Evolutionary conservation across 108 stramenopile genomes (phyloP).

Genomic region (Conticribra guillardii): DNA sequence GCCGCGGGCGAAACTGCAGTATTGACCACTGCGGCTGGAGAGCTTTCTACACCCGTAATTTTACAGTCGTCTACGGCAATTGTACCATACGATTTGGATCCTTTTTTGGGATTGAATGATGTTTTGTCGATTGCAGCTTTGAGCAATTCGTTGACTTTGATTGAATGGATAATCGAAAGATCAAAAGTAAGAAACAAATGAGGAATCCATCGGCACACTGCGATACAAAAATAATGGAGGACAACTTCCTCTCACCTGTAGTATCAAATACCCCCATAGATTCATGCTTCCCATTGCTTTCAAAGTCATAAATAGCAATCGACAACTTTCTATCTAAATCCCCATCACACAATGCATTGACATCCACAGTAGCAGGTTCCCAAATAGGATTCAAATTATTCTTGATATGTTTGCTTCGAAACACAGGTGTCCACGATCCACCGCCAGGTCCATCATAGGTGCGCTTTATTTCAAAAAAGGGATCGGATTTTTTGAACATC

Average conservation of each 20-base stretch:
- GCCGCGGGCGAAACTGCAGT: neutral
- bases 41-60: constrained; percentile 26
- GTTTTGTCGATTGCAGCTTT: constrained; percentile 12
- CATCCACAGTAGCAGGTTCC: constrained; percentile 64
- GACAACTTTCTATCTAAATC: constrained; percentile 73
- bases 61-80: constrained; percentile 34
- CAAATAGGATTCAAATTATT: constrained; percentile 74
- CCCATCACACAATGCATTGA: constrained; percentile 80
- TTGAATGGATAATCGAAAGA: neutral
- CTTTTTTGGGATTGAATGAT: constrained; percentile 17
- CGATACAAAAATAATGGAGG: no score
- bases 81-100: constrained; percentile 24
- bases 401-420: constrained; percentile 67
- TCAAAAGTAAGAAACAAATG: neutral
- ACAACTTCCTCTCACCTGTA: constrained; percentile 45
- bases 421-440: constrained; percentile 61
- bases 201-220: no score
- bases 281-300: constrained; percentile 71
- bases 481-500: constrained; percentile 78
- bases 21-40: neutral
- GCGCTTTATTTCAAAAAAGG: constrained; percentile 70
- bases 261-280: constrained; percentile 79
- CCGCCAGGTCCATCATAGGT: constrained; percentile 55
- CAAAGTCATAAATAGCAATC: constrained; percentile 73
- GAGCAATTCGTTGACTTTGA: constrained; percentile 15